Evolutionary conservation across 2,329 filamentous ascomycete species (phyloP).

Genomic region (Chrysosporium keratinophilum): DNA sequence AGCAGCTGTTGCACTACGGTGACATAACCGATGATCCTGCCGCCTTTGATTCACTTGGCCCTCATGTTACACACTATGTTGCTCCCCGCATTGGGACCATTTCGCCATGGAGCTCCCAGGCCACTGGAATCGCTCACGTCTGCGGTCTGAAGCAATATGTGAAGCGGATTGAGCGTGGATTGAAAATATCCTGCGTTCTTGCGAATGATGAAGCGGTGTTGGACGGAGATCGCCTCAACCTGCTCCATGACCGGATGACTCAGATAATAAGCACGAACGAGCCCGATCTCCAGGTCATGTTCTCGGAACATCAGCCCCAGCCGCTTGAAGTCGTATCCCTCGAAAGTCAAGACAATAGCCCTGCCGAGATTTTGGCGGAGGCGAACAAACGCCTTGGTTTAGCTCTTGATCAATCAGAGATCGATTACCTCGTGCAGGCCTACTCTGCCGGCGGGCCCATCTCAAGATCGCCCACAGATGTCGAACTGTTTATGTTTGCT

Average conservation of each 20-base stretch:
- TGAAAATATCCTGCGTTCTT: constrained; percentile 57
- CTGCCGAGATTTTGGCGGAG: constrained; percentile 61
- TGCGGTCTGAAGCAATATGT: constrained; percentile 66
- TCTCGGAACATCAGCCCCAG: constrained; percentile 55
- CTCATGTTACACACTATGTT: constrained; percentile 56
- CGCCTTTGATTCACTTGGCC: constrained; percentile 37
- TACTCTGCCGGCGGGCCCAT: constrained; percentile 55
- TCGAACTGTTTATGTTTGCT: constrained; percentile 98
- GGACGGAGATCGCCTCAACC: constrained; percentile 50
- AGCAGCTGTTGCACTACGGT: constrained; percentile 53
- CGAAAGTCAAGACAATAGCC: constrained; percentile 52
- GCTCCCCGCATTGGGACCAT: constrained; percentile 70
- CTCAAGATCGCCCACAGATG: constrained; percentile 62
- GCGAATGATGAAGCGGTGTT: constrained; percentile 48
- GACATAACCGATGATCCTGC: constrained; percentile 42
- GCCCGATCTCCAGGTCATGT: constrained; percentile 66
- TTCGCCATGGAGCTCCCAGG: constrained; percentile 95
- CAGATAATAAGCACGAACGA: constrained; percentile 60
- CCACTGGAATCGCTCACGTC: constrained; percentile 84
- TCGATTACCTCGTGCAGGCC: constrained; percentile 84
- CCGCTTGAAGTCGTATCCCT: constrained; percentile 68
- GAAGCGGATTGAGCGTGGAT: constrained; percentile 75
- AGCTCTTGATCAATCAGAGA: constrained; percentile 77
- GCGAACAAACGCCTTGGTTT: constrained; percentile 79
- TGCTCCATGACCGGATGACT: constrained; percentile 90